Evolutionary conservation across 768 basidiomycete species (phyloP).

Genomic region (Xanthoconium purpureum): DNA sequence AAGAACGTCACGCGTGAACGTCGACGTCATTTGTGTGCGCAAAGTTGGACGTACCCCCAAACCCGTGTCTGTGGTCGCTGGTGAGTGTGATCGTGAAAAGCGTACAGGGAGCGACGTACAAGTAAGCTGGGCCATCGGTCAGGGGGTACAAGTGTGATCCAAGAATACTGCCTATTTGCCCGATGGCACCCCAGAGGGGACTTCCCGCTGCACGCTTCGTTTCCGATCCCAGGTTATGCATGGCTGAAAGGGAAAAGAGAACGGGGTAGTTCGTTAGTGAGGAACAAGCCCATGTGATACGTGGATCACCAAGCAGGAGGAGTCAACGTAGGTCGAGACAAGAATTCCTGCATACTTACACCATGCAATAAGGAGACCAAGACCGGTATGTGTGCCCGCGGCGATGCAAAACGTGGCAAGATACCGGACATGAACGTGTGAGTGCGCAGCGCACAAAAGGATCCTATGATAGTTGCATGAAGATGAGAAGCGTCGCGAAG

Average conservation of each 20-base stretch:
- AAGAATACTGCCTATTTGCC: conserved; percentile 39
- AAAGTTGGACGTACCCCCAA: not conserved
- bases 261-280: not conserved
- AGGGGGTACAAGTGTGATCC: conserved; percentile 43
- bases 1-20: too few species aligned
- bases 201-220: conserved; percentile 44
- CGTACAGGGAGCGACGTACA: conserved; percentile 17
- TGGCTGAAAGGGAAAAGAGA: conserved; percentile 25
- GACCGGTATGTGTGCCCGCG: conserved; percentile 44
- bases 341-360: conserved; percentile 32
- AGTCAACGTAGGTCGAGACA: not conserved
- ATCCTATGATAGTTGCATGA: conserved; percentile 21
- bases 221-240: conserved; percentile 45
- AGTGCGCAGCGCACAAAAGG: conserved; percentile 32
- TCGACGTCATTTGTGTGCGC: too few species aligned
- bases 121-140: conserved; percentile 38
- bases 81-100: not conserved
- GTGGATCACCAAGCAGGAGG: too few species aligned
- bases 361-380: conserved; percentile 48
- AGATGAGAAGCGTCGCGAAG: not conserved
- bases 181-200: conserved; percentile 42
- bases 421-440: conserved; percentile 38
- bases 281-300: too few species aligned
- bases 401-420: conserved; percentile 35
- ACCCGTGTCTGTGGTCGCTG: not conserved